Percentiles rank a stretch among this genome's conserved stretches.
phyloP scores from a whole-genome alignment of 2,329 filamentous ascomycete species.

The Paraphaeosphaeria minitans region DNA sequence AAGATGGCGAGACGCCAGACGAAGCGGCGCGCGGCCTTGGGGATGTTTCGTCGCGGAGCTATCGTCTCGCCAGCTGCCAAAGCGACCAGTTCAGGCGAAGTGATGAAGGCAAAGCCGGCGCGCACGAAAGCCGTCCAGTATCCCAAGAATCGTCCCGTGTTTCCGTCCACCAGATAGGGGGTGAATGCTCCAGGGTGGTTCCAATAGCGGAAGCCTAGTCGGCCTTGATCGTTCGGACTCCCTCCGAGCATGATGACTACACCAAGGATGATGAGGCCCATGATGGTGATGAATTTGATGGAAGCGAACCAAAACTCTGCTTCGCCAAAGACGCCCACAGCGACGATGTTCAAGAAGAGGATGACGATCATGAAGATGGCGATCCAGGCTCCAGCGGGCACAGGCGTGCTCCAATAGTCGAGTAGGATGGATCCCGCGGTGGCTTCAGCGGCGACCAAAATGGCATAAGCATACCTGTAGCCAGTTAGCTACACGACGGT shows the following conservation, averaged over 20 bases:
- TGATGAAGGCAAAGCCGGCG: conserved; percentile 53
- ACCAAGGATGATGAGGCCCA: conserved; percentile 43
- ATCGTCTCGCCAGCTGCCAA: conserved; percentile 43
- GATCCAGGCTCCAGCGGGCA: conserved; percentile 43
- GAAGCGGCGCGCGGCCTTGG: conserved; percentile 58
- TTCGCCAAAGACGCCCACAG: conserved; percentile 49
- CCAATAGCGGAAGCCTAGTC: conserved; percentile 70
- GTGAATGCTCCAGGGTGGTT: conserved; percentile 63
- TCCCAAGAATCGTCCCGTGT: conserved; percentile 66
- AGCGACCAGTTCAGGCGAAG: conserved; percentile 43
- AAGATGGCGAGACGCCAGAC: conserved; percentile 62
- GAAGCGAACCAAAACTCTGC: conserved; percentile 59
- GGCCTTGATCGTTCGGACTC: conserved; percentile 41
- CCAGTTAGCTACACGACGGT: neutral
- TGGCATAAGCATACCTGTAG: conserved; percentile 40
- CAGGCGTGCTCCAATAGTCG: conserved; percentile 42
- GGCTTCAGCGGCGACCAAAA: conserved; percentile 43
- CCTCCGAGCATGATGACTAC: conserved; percentile 46
- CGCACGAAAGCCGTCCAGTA: conserved; percentile 62
- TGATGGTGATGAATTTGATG: conserved; percentile 53
- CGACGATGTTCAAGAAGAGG: conserved; percentile 43
- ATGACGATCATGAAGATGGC: conserved; percentile 44
- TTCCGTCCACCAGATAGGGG: conserved; percentile 56
- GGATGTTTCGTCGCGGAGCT: conserved; percentile 51
- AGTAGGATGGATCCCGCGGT: conserved; percentile 41